Conservation (phyloP, 192 early-diverging fungal genomes). For the Linnemannia schmuckeri region DNA sequence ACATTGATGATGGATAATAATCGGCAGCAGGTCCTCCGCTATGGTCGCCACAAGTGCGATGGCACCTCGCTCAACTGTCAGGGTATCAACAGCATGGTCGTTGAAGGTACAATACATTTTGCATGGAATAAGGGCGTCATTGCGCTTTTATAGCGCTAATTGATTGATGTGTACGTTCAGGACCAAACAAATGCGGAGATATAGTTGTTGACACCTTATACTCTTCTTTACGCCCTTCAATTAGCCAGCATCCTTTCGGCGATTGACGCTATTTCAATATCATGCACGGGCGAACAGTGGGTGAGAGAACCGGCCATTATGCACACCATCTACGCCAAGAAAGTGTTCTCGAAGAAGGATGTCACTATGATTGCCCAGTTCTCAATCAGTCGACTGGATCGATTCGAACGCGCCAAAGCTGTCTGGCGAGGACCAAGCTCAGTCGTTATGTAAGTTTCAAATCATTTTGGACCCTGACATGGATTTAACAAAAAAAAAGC, state of each 20-base stretch:
- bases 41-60: constrained; percentile 32
- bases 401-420: constrained; percentile 57
- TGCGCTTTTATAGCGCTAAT: too few species aligned
- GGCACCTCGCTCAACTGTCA: constrained; percentile 17
- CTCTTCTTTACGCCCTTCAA: background rate
- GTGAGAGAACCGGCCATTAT: constrained; percentile 27
- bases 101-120: constrained; percentile 30
- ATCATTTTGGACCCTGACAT: background rate
- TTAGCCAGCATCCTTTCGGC: constrained; percentile 34
- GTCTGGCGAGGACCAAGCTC: constrained; percentile 65
- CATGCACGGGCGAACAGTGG: constrained; percentile 13
- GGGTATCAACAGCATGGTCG: constrained; percentile 26
- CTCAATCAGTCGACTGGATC: constrained; percentile 64
- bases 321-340: constrained; percentile 34
- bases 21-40: constrained; percentile 9
- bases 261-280: constrained; percentile 14
- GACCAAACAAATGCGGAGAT: background rate
- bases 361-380: constrained; percentile 65
- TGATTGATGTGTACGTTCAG: too few species aligned
- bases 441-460: constrained; percentile 54
- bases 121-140: too few species aligned
- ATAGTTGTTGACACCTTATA: background rate
- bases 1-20: constrained; percentile 20
- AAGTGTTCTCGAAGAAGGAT: constrained; percentile 24
- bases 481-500: background rate